Conservation (phyloP, 139 green algal genomes). For the Chlamydomonas incerta region DNA sequence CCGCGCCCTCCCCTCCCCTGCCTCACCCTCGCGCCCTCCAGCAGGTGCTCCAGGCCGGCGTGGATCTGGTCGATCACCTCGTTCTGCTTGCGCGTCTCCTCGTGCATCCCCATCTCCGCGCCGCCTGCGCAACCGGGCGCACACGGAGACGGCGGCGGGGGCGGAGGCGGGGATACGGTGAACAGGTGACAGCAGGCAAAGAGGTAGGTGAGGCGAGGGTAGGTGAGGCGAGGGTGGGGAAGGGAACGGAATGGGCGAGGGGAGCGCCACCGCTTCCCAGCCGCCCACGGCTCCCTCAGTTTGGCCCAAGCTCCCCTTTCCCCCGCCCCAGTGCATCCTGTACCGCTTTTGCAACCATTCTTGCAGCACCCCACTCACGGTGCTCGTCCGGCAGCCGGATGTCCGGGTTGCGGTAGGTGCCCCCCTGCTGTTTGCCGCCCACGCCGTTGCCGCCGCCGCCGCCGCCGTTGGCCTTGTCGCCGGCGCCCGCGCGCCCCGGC, state of each 20-base stretch:
- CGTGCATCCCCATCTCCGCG: slow-evolving; percentile 44
- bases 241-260: too few species aligned
- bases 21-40: slow-evolving; percentile 45
- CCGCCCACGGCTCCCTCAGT: too few species aligned
- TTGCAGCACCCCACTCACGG: slow-evolving; percentile 32
- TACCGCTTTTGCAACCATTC: too few species aligned
- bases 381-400: slow-evolving; percentile 31
- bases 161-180: too few species aligned
- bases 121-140: too few species aligned
- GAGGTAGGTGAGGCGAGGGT: too few species aligned
- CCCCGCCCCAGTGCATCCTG: too few species aligned
- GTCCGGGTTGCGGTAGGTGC: slow-evolving; percentile 20
- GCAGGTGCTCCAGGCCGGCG: slow-evolving; percentile 37
- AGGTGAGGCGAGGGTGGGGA: too few species aligned
- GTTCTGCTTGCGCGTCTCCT: slow-evolving; percentile 56
- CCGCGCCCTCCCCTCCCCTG: neutral
- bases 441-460: neutral
- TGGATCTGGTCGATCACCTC: slow-evolving; percentile 52
- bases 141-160: too few species aligned
- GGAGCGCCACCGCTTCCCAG: too few species aligned
- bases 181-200: too few species aligned
- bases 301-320: too few species aligned
- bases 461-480: neutral
- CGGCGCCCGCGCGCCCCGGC: neutral
- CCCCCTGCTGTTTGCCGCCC: neutral